These are phyloP conservation scores for Firmiana major DNA, from an alignment of 345 rosid genomes.

Conservation along the genomic window DNA sequence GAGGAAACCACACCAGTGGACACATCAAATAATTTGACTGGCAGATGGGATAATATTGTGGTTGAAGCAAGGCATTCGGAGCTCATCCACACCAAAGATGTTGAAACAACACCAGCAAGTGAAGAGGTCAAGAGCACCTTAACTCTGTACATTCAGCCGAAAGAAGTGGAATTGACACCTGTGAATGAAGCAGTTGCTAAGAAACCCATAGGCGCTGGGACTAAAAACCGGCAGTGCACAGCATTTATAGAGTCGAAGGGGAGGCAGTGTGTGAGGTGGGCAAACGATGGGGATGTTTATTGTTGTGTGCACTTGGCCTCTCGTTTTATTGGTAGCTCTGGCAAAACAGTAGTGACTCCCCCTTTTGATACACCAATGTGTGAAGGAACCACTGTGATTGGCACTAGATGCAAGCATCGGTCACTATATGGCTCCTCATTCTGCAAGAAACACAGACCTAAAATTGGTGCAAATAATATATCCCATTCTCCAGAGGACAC, in stretches of 20 bases:
- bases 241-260: constrained; percentile 95
- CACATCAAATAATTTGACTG: constrained; percentile 45
- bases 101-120: constrained; percentile 19
- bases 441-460: constrained; percentile 92
- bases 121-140: constrained; percentile 28
- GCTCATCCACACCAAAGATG: constrained; percentile 21
- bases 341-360: constrained; percentile 50
- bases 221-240: constrained; percentile 72
- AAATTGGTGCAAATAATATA: constrained; percentile 28
- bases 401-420: constrained; percentile 92
- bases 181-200: constrained; percentile 31
- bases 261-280: constrained; percentile 98
- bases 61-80: constrained; percentile 55
- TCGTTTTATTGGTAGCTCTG: constrained; percentile 68
- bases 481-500: constrained; percentile 27
- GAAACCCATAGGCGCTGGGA: constrained; percentile 51
- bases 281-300: constrained; percentile 93
- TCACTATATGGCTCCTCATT: constrained; percentile 71
- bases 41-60: constrained; percentile 69
- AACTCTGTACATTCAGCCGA: constrained; percentile 23
- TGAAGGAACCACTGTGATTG: constrained; percentile 93
- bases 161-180: constrained; percentile 36
- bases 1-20: constrained; percentile 33
- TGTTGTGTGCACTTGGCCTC: constrained; percentile 99
- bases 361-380: constrained; percentile 65